Base-by-base conservation (phyloP, 805 yeast species). In the Sugiyamaella floridensis region DNA sequence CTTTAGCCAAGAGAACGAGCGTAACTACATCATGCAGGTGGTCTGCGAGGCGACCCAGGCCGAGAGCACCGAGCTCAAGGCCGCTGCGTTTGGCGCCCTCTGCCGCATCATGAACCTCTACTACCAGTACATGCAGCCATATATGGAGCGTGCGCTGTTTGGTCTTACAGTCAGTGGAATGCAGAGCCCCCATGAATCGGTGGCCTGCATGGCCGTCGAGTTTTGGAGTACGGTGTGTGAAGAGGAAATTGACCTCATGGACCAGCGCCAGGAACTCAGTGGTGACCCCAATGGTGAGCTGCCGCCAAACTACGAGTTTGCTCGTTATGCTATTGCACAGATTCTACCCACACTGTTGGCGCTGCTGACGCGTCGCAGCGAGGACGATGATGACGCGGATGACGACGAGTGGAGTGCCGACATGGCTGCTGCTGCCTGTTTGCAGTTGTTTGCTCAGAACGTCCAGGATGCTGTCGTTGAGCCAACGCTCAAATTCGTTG, bases 151-250 rank as follows among this genome's bases (percentile, higher is more conserved):
- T 74, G 99, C 99, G 1, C 73, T 93, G 50, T 93, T 86, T 62
- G 88, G 89, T 15, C 76, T 93, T 54, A 90, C 98, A 4, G 89
- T 92, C 44, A 55, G 26, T 47, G 97, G 98, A 44, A 93, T 93
- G 97, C 84, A 84, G 69, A 83, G 89, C 53, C 65, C 72, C 34
- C 85, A 88, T 71, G 95, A 86, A 63, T 80, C 80, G 62, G 98
- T 93, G 29, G 85, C 97, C 0, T 89, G 97, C 66, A 90, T 92
- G 97, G 97, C 99, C 29, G 93, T 93, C 53, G 99, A 93, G 72
- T 92, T 93, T 68, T 93, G 99, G 99, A 83, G 92, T 55, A 89
- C 99, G n/a, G 93, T 93, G n/a, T 90, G 98, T 74, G 99, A 93
- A 73, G 97, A 86, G 66, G 99, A 93, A 70, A 76, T 86, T 57